Conservation (phyloP, 2,329 filamentous ascomycete species). For the Penicillium palitans region DNA sequence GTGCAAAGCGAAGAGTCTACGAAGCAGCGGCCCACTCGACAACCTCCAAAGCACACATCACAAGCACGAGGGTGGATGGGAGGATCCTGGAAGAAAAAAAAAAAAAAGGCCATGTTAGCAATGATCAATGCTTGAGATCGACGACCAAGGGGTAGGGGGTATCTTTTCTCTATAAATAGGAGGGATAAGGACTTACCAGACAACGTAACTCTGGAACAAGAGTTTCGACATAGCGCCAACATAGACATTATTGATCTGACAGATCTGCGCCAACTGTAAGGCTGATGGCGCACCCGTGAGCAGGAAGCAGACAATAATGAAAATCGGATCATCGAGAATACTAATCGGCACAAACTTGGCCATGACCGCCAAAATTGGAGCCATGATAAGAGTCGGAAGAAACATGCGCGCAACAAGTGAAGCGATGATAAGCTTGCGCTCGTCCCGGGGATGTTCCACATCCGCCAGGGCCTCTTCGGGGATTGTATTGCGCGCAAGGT, state of each 20-base stretch:
- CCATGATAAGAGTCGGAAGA: conserved; percentile 87
- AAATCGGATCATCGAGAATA: conserved; percentile 96
- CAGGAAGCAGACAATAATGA: conserved; percentile 95
- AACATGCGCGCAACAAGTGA: conserved; percentile 88
- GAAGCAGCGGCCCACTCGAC: conserved; percentile 72
- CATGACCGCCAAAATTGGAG: conserved; percentile 78
- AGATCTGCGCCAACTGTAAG: conserved; percentile 94
- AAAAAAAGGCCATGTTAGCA: conserved; percentile 21
- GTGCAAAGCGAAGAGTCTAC: conserved; percentile 7
- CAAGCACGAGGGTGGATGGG: conserved; percentile 84
- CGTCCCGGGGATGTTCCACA: conserved; percentile 66
- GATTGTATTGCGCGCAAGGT: conserved; percentile 87
- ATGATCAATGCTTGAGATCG: background rate
- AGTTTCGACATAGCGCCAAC: conserved; percentile 92
- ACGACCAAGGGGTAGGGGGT: background rate
- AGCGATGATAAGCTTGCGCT: conserved; percentile 79
- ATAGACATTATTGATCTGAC: conserved; percentile 95
- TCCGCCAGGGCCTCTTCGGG: conserved; percentile 65
- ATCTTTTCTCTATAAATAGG: background rate
- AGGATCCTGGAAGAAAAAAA: conserved; percentile 65
- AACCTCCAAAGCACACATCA: conserved; percentile 88
- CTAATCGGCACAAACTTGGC: conserved; percentile 91
- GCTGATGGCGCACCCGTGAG: conserved; percentile 92
- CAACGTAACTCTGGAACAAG: conserved; percentile 93
- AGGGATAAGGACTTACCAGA: conserved; percentile 64